Conservation (phyloP, 202 grass and related monocot genomes). For the Musa balbisiana region DNA sequence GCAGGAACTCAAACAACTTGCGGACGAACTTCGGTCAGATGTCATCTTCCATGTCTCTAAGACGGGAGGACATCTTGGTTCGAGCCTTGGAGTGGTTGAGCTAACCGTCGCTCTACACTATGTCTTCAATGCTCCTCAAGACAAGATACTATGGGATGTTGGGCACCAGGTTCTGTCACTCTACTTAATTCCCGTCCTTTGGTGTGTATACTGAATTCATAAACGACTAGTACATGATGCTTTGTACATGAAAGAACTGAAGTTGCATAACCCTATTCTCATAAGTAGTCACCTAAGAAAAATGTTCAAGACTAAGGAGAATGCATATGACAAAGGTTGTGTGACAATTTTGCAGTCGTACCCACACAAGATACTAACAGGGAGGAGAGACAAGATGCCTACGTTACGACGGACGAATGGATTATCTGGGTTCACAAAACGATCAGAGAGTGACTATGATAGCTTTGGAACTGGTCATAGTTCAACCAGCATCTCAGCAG, state of each 20-base stretch:
- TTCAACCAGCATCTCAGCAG: slow-evolving; percentile 88
- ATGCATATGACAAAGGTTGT: not conserved
- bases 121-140: slow-evolving; percentile 79
- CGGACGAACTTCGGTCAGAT: slow-evolving; percentile 88
- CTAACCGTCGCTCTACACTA: slow-evolving; percentile 91
- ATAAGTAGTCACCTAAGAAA: no score
- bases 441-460: slow-evolving; percentile 81
- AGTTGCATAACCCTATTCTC: no score
- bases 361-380: slow-evolving; percentile 95
- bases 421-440: slow-evolving; percentile 72
- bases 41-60: slow-evolving; percentile 97
- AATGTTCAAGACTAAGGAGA: not conserved
- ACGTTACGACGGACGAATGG: slow-evolving; percentile 86
- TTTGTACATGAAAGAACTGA: no score
- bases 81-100: slow-evolving; percentile 83
- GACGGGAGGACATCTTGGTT: slow-evolving; percentile 89
- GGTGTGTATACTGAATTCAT: no score
- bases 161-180: slow-evolving; percentile 56
- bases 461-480: slow-evolving; percentile 87
- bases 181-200: not conserved
- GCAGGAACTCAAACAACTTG: slow-evolving; percentile 80
- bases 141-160: slow-evolving; percentile 91
- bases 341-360: slow-evolving; percentile 49
- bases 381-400: slow-evolving; percentile 81
- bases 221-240: no score